These are phyloP conservation scores for Pyracantha coccinea DNA, from an alignment of 331 rosid genomes.

Conservation along the genomic window DNA sequence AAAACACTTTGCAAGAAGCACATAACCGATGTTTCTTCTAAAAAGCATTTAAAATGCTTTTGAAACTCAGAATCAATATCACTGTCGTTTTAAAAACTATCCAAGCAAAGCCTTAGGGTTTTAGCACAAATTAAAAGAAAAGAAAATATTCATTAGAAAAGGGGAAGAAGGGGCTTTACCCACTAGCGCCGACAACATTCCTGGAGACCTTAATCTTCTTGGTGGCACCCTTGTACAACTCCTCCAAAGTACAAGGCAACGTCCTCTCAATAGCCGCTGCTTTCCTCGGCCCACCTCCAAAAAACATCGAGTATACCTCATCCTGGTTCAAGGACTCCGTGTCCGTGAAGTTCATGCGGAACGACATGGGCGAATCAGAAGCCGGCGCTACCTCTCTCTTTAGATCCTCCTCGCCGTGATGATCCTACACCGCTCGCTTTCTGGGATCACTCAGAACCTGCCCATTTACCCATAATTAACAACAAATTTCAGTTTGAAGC, in stretches of 20 bases:
- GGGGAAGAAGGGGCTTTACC: constrained; percentile 36
- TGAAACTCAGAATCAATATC: too few species aligned
- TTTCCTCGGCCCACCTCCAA: constrained; percentile 31
- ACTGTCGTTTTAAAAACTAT: too few species aligned
- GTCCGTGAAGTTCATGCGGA: constrained; percentile 3
- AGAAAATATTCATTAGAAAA: neutral
- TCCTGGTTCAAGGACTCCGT: too few species aligned
- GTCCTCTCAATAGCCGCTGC: constrained; percentile 53
- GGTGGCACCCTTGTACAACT: constrained; percentile 76
- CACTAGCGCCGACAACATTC: constrained; percentile 62
- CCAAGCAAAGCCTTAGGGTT: too few species aligned
- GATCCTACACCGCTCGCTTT: constrained; percentile 78
- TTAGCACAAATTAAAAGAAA: neutral
- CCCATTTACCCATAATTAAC: neutral
- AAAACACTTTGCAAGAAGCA: too few species aligned
- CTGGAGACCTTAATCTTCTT: constrained; percentile 86
- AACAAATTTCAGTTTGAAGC: neutral
- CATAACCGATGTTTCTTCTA: too few species aligned
- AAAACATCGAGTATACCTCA: neutral
- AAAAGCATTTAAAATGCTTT: too few species aligned
- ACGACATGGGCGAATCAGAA: constrained; percentile 46
- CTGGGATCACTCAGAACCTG: constrained; percentile 87
- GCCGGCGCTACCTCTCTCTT: constrained; percentile 65
- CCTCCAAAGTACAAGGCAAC: constrained; percentile 76
- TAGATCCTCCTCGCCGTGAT: constrained; percentile 85